These are phyloP conservation scores for Halteria grandinella DNA, from an alignment of 73 alveolate genomes.

Conservation along the genomic window DNA sequence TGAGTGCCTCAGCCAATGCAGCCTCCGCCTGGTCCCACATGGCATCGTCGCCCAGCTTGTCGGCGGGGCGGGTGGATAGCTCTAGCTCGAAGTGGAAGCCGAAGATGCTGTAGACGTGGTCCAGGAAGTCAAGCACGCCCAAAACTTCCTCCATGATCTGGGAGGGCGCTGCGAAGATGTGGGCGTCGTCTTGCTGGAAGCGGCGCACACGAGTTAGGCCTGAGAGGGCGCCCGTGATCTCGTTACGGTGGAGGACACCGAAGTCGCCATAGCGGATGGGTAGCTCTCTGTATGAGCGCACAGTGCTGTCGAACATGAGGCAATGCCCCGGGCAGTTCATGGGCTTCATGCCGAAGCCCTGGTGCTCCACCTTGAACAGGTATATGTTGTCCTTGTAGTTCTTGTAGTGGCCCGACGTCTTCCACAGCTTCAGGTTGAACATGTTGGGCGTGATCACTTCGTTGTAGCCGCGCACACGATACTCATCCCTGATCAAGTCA, in stretches of 20 bases:
- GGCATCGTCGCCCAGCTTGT: conserved; percentile 92
- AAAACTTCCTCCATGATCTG: conserved; percentile 94
- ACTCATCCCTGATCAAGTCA: conserved; percentile 94
- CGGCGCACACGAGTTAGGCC: conserved; percentile 99
- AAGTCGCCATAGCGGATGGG: conserved; percentile 99
- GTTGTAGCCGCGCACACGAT: conserved; percentile 94
- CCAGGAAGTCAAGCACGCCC: conserved; percentile 85
- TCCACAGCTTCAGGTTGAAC: conserved; percentile 95
- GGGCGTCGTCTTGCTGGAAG: conserved; percentile 99
- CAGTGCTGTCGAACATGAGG: conserved; percentile 89
- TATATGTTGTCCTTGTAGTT: conserved; percentile 98
- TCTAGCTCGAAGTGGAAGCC: conserved; percentile 95
- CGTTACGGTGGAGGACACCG: conserved; percentile 99
- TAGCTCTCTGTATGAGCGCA: conserved; percentile 97
- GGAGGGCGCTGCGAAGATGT: conserved; percentile 97
- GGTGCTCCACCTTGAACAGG: conserved; percentile 95
- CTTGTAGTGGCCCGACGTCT: conserved; percentile 99
- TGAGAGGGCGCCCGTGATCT: conserved; percentile 98
- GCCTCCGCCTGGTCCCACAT: conserved; percentile 98
- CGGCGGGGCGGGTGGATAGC: conserved; percentile 96
- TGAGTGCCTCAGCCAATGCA: conserved; percentile 89
- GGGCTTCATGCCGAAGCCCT: conserved; percentile 99
- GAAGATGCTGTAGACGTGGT: conserved; percentile 86
- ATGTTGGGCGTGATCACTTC: conserved; percentile 99
- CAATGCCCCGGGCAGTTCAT: conserved; percentile 99